Evolutionary conservation across 345 rosid genomes (phyloP), one percentile per base, ranked within the genome.

Genomic region (Linum lewisii): DNA sequence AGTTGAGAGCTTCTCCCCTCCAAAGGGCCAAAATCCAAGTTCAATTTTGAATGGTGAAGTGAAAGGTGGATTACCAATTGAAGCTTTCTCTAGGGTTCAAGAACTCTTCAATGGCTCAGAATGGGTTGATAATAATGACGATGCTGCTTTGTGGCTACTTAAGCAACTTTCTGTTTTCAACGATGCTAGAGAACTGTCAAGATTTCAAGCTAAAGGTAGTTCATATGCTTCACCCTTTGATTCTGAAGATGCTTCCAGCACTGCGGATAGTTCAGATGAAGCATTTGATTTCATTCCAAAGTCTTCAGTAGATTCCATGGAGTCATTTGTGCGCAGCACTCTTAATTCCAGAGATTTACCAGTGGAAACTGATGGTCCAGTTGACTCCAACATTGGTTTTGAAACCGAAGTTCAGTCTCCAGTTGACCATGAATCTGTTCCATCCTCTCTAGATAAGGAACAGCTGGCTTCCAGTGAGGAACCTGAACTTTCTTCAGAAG

Each of bases 191-290:
- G 99, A 93, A 62, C 57, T 83, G 63, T 71, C 98, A 61, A 82
- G 85, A 77, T 66, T 86, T 47, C 94, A 86, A 44, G 77, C 63
- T 56, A 86, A 78, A 73, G 84, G 81, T 63, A 74, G 84, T 73
- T 81, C 80, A 24, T 86, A 79, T 69, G 62, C 57, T 45, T 89
- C 94, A 21, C 91, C 91, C 7, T 68, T 70, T 52, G 95, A 92
- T 63, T 92, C 98, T 62, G 97, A 92, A 72, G 98, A 84, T 72
- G 83, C 89, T 49, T 89, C 93, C 62, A 84, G 97, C 69, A 70
- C 91, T 23, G 95, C 94, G 65, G 99, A 93, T 76, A 93, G 99
- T 77, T 89, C 87, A 15, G 99, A 93, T 70, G 99, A 93, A 83
- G 83, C 91, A 60, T 81, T 77, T 63, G 97, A 89, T 58, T 57